These are phyloP conservation scores for Aspergillus spinulosporus DNA, from an alignment of 2,329 filamentous ascomycete species.

Conservation along the genomic window DNA sequence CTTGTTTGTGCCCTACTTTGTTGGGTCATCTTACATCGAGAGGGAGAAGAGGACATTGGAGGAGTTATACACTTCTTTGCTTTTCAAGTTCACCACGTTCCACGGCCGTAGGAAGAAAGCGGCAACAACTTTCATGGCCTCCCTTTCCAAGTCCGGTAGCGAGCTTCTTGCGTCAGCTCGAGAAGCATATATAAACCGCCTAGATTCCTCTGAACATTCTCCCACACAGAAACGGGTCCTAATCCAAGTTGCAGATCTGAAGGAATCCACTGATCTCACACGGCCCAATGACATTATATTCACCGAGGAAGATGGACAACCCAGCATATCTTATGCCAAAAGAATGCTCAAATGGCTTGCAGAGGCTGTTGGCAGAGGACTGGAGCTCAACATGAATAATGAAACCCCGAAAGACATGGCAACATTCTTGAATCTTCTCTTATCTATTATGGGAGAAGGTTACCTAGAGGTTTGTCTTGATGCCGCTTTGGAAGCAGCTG, in stretches of 20 bases:
- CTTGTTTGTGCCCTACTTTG: slow-evolving; percentile 66
- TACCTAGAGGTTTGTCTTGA: slow-evolving; percentile 67
- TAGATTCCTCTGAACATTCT: slow-evolving; percentile 86
- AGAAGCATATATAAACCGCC: slow-evolving; percentile 83
- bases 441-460: slow-evolving; percentile 85
- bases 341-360: slow-evolving; percentile 97
- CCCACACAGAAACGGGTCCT: slow-evolving; percentile 87
- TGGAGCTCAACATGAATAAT: slow-evolving; percentile 82
- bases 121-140: slow-evolving; percentile 88
- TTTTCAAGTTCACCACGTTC: slow-evolving; percentile 97
- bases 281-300: slow-evolving; percentile 87
- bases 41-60: slow-evolving; percentile 68
- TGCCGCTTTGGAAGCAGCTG: slow-evolving; percentile 71
- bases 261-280: slow-evolving; percentile 63
- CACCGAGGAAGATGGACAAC: slow-evolving; percentile 79
- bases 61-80: slow-evolving; percentile 81
- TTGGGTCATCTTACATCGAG: slow-evolving; percentile 66
- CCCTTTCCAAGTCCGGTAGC: slow-evolving; percentile 83
- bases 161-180: slow-evolving; percentile 85
- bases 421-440: slow-evolving; percentile 76
- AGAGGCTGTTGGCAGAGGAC: slow-evolving; percentile 84
- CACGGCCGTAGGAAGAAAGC: slow-evolving; percentile 78
- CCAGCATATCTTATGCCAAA: slow-evolving; percentile 87
- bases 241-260: slow-evolving; percentile 80
- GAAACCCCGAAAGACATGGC: slow-evolving; percentile 95